Base-by-base conservation (phyloP, 176 grass and related monocot genomes). In the Dactylis glomerata region DNA sequence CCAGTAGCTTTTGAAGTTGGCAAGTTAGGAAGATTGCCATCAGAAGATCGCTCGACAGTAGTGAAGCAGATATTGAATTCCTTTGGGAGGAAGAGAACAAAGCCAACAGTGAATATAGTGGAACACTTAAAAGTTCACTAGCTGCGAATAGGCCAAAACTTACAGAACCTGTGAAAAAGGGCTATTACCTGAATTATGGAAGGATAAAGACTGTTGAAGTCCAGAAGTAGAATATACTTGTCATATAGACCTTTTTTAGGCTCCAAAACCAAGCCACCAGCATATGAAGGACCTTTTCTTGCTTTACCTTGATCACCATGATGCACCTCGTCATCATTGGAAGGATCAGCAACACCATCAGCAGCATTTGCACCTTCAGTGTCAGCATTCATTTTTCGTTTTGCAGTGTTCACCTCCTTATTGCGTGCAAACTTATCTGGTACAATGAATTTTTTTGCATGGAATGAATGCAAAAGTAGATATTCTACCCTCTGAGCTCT, bases 21-120 rank as follows among this genome's bases (percentile, higher is more conserved):
- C 76, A 99, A 85, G 86, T 66, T 96, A 84, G 93, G 96, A 22
- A 79, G 36, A 50, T 61, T 78, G 69, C 90, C 83, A 82, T 99
- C 96, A 79, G 81, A 64, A 80, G 88, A 91, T 57, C 91, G 87
- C 40, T 96, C 96, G 81, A 99, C 91, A 58, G 96, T 99, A 63
- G 93, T 99, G 79, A 99, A 99, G 81, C 96, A 99, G 63, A 99
- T 99, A 81, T 99, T 96, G 81, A 89, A 99, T 86, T 99, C 96
- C 96, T 99, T 55, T 58, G 65, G 31, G 33, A 46, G 2, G 69
- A 70, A 88, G 81, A 82, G 38, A 75, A 90, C 65, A 80, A 84
- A 78, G 23, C 1, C 27, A 62, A 23, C 51, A 85, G 63, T 83
- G 19, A 91, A 77, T 68, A 27, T 51, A 79, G 36, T 46, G 2